phyloP scores from a whole-genome alignment of 2,329 filamentous ascomycete species.

The Shiraia sp. region DNA sequence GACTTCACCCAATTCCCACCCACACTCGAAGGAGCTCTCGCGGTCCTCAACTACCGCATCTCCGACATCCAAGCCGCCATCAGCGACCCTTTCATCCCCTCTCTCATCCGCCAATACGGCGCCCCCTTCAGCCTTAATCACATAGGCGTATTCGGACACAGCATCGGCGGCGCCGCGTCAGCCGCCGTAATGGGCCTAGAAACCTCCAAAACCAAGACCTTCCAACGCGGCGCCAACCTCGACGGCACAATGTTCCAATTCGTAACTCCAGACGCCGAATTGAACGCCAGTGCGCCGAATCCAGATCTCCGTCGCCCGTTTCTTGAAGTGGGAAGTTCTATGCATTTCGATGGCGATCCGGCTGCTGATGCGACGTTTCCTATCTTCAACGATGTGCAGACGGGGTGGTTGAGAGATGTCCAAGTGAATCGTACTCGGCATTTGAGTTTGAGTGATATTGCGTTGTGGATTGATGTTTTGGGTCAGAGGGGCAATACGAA shows the following conservation, averaged over 20 bases:
- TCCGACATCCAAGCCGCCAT: constrained; percentile 2
- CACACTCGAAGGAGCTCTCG: background rate
- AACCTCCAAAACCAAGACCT: background rate
- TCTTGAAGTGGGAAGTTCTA: background rate
- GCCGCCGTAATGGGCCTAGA: constrained; percentile 1
- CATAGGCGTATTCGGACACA: constrained; percentile 11
- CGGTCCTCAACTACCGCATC: constrained; percentile 5
- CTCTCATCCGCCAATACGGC: constrained; percentile 1
- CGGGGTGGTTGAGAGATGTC: constrained; percentile 3
- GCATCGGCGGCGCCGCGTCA: constrained; percentile 14
- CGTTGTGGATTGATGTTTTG: constrained; percentile 4
- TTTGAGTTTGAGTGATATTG: constrained; percentile 2
- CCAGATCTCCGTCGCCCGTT: background rate
- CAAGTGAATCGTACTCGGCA: constrained; percentile 1
- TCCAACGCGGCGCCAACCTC: constrained; percentile 5
- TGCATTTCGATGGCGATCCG: constrained; percentile 1
- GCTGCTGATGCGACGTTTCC: background rate
- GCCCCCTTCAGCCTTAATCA: constrained; percentile 10
- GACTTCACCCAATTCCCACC: constrained; percentile 1
- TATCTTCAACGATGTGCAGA: background rate
- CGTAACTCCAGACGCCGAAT: background rate
- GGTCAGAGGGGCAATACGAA: background rate
- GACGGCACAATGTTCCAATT: constrained; percentile 4
- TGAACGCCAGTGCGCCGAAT: background rate
- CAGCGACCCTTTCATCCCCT: constrained; percentile 3